Evolutionary conservation across 2,329 filamentous ascomycete species (phyloP), one percentile per base, ranked within the genome.

Genomic region (Mollisiaceae sp.): DNA sequence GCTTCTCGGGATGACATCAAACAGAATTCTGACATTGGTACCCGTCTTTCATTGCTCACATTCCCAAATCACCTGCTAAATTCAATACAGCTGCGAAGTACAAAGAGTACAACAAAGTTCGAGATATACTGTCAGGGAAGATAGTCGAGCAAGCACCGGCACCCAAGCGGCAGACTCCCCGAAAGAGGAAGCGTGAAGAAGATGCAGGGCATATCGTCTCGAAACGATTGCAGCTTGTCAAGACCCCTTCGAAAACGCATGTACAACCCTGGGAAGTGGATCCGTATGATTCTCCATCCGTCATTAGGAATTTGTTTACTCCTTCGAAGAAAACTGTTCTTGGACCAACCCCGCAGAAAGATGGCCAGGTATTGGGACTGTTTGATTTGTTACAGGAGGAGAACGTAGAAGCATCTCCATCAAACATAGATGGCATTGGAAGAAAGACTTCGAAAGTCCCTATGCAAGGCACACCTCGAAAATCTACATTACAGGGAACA

Each of bases 311-410:
- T 65, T 79, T 89, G 6, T 90, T 89, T 73, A 87, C 85, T 64
- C 85, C 87, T 1, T 78, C 78, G 0, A 81, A 83, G 12, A 85
- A 86, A 2, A 87, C 85, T 5, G 85, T 83, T 0, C 85, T 95
- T 67, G 91, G 91, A 2, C 92, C 92, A 1, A 95, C 92, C 14
- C 92, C 92, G 2, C 92, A 94, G 73, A 87, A 88, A 67, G 90
- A 94, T 75, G 92, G 92, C 35, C 86, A 86, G 22, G 89, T 93
- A 0, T 82, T 95, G 2, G 91, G 92, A 4, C 79, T 95, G 20
- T 95, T 95, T 75, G 92, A 94, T 74, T 78, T 91, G 12, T 79
- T 93, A 8, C 79, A 81, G 32, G 82, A 85, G 64, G 80, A 81
- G 5, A 27, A 24, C 11, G 84, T 85, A 0, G 83, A 84, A 24